These are phyloP conservation scores for Kalmusia sp. DNA, from an alignment of 2,329 filamentous ascomycete species.

Conservation along the genomic window DNA sequence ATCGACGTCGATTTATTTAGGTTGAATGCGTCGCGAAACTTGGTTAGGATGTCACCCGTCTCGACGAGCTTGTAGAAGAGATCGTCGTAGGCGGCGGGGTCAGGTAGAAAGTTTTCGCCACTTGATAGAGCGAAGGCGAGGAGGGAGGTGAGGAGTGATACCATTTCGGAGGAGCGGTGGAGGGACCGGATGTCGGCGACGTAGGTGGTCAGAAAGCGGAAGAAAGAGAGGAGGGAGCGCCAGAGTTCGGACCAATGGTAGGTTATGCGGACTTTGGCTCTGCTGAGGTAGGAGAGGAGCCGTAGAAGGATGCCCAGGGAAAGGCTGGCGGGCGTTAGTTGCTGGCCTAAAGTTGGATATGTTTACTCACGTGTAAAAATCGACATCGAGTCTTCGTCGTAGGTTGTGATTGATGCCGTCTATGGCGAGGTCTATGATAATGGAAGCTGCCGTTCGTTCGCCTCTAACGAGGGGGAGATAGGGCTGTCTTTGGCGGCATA, in stretches of 20 bases:
- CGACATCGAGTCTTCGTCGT: constrained; percentile 80
- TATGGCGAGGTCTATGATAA: constrained; percentile 84
- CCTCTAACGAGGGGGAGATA: constrained; percentile 77
- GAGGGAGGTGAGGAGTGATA: constrained; percentile 80
- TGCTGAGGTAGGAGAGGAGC: constrained; percentile 82
- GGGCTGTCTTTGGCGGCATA: constrained; percentile 89
- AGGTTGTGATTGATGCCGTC: constrained; percentile 96
- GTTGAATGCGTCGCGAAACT: constrained; percentile 81
- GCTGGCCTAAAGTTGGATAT: constrained; percentile 2
- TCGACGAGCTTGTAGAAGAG: constrained; percentile 99
- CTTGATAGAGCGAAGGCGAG: constrained; percentile 83
- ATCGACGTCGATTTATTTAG: constrained; percentile 65
- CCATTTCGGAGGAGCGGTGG: constrained; percentile 73
- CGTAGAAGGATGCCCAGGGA: constrained; percentile 83
- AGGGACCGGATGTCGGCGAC: constrained; percentile 75
- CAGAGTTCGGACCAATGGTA: constrained; percentile 98
- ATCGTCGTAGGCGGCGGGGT: constrained; percentile 88
- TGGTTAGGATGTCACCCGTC: constrained; percentile 79
- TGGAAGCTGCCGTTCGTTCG: constrained; percentile 76
- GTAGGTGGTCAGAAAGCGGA: constrained; percentile 91
- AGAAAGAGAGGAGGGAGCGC: constrained; percentile 83
- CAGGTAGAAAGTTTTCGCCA: constrained; percentile 90
- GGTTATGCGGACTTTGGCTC: constrained; percentile 77
- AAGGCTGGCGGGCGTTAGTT: constrained; percentile 64
- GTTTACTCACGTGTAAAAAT: constrained; percentile 71